Conservation (phyloP, 2,329 filamentous ascomycete genomes). For the Neodidymelliopsis sp. region DNA sequence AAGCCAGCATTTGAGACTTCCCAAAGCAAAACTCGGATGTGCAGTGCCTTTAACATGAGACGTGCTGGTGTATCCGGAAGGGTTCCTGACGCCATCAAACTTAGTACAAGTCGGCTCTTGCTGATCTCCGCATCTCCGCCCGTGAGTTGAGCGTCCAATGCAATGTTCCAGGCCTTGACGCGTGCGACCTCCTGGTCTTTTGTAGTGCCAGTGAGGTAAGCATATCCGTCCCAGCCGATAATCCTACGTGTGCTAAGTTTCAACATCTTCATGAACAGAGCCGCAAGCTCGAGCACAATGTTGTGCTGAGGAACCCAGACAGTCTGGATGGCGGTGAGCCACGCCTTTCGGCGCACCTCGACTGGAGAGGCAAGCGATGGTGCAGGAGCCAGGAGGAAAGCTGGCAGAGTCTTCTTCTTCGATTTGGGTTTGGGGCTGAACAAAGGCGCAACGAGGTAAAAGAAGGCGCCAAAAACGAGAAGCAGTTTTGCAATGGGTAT, state of each 20-base stretch:
- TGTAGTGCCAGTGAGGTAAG: slow-evolving; percentile 78
- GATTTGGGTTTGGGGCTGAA: slow-evolving; percentile 64
- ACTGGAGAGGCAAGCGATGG: slow-evolving; percentile 83
- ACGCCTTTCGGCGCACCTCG: slow-evolving; percentile 84
- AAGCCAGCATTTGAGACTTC: slow-evolving; percentile 72
- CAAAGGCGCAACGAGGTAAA: slow-evolving; percentile 65
- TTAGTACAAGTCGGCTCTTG: slow-evolving; percentile 83
- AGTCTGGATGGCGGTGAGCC: slow-evolving; percentile 91
- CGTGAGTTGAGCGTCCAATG: slow-evolving; percentile 88
- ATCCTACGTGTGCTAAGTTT: slow-evolving; percentile 83
- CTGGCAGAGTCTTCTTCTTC: slow-evolving; percentile 56
- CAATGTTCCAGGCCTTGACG: slow-evolving; percentile 91
- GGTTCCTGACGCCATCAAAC: slow-evolving; percentile 85
- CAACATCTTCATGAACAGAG: slow-evolving; percentile 78
- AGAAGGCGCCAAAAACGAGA: slow-evolving; percentile 60
- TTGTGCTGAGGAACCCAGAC: slow-evolving; percentile 90
- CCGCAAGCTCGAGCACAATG: slow-evolving; percentile 84
- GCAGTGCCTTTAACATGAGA: slow-evolving; percentile 90
- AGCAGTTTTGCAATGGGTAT: slow-evolving; percentile 60
- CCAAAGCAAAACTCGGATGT: slow-evolving; percentile 90
- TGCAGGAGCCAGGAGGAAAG: slow-evolving; percentile 56
- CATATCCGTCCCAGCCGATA: slow-evolving; percentile 79
- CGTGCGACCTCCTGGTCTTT: slow-evolving; percentile 86
- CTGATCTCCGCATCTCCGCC: slow-evolving; percentile 91
- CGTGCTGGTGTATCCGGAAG: slow-evolving; percentile 82